Base-by-base conservation (phyloP, 257 asterid species). In the Scutellaria barbata region DNA sequence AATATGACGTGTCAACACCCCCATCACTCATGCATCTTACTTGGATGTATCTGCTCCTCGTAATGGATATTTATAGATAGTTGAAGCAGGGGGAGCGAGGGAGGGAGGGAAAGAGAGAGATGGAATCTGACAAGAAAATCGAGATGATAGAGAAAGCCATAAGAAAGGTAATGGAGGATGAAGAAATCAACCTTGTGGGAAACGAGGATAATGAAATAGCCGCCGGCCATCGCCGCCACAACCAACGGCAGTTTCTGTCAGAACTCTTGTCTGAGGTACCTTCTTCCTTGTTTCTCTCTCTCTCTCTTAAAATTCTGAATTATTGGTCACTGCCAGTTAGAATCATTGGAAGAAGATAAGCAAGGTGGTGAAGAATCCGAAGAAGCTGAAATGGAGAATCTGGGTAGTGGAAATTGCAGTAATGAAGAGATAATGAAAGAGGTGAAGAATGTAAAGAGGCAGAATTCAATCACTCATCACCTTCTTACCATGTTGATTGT, bases 401-500 rank as follows among this genome's bases (percentile, higher is more conserved):
- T 22, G 25, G 25, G 25, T 22, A 22, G 25, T 22, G 57, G 70
- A 14, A 35, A 22, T 2, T 25, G 54, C 69, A 43, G 57, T 14
- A 74, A 67, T 0, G 83, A 80, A 50, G 90, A 88, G 52, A 86
- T 93, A 71, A 46, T 86, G 25, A 81, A 82, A 76, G 96, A 90
- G 80, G 75, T 93, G 5, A 87, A 69, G 82, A 69, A 72, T n/a
- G 51, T 89, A 2, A 79, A 81, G 77, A 83, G 70, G 78, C 97
- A 90, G 89, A 93, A 93, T 47, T 22, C 72, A 11, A 76, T 86
- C 17, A 93, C 97, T 1, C 98, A 90, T 47, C 80, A 84, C 52
- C 97, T 93, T 43, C 67, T 94, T 8, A 78, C 96, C 2, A 83
- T 78, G 18, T 74, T 87, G 90, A 86, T 94, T 9, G 64, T 86